These are phyloP conservation scores for Zymoseptoria pseudotritici DNA, from an alignment of 2,329 filamentous ascomycete genomes.

Conservation along the genomic window DNA sequence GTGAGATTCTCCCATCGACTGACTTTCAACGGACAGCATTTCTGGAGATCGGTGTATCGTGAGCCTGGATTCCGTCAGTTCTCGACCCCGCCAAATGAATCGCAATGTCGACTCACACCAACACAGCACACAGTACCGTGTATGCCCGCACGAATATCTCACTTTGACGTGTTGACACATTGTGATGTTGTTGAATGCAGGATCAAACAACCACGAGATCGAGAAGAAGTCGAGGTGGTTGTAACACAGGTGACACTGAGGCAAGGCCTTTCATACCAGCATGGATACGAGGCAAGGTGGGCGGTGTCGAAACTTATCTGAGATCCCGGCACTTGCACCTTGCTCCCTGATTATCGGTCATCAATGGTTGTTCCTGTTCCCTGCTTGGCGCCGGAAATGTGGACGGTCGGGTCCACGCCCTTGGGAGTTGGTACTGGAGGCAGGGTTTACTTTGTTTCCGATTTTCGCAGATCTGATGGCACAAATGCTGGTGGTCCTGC, in stretches of 20 bases:
- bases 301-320: not conserved
- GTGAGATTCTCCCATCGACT: slow-evolving; percentile 11
- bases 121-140: slow-evolving; percentile 14
- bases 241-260: not conserved
- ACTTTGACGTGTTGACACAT: slow-evolving; percentile 17
- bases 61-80: slow-evolving; percentile 8
- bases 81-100: not conserved
- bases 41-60: slow-evolving; percentile 12
- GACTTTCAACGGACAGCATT: slow-evolving; percentile 13
- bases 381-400: not conserved
- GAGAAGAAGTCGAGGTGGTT: not conserved
- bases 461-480: not conserved
- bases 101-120: slow-evolving; percentile 10
- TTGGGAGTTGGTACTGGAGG: not conserved
- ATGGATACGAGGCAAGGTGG: not conserved
- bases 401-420: not conserved
- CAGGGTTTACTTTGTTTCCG: not conserved
- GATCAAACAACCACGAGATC: not conserved
- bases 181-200: not conserved
- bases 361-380: not conserved
- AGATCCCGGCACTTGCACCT: not conserved
- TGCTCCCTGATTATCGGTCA: not conserved
- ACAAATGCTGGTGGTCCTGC: not conserved
- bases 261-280: not conserved
- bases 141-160: slow-evolving; percentile 12